A percentile compares a stretch with the other conserved stretches of the same genome.
phyloP scores from a whole-genome alignment of 805 yeast genomes.

The Candida sanyiensis region DNA sequence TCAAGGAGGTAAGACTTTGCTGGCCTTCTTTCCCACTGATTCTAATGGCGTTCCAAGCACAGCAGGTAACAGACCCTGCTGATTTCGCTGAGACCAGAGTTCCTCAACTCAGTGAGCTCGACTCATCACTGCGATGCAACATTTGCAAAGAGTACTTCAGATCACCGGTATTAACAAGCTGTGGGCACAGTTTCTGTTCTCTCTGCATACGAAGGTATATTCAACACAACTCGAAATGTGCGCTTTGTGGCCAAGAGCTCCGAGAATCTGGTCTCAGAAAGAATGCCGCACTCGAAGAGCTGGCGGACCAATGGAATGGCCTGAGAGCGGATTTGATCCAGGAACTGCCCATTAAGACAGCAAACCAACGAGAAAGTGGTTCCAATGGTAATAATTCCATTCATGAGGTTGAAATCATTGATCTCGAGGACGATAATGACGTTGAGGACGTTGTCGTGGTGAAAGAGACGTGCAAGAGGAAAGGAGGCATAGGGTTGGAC shows the following conservation, averaged over 20 bases:
- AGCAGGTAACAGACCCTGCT: slow-evolving; percentile 52
- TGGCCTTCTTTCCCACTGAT: too few relatives aligned
- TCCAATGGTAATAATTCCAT: neutral
- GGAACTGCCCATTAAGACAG: slow-evolving; percentile 16
- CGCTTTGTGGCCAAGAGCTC: slow-evolving; percentile 67
- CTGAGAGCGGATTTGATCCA: slow-evolving; percentile 37
- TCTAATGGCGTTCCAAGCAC: slow-evolving; percentile 1
- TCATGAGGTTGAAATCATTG: slow-evolving; percentile 8
- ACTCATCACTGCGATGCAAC: slow-evolving; percentile 71
- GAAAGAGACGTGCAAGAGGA: slow-evolving; percentile 23
- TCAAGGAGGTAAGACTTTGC: too few relatives aligned
- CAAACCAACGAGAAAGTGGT: neutral
- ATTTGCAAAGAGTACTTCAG: slow-evolving; percentile 78
- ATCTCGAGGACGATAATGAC: slow-evolving; percentile 19
- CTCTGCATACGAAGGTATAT: slow-evolving; percentile 74
- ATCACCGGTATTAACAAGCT: slow-evolving; percentile 78
- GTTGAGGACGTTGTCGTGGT: slow-evolving; percentile 29
- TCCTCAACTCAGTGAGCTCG: slow-evolving; percentile 57
- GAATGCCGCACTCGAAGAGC: slow-evolving; percentile 66
- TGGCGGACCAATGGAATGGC: slow-evolving; percentile 46
- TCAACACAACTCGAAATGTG: slow-evolving; percentile 58
- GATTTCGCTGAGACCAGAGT: slow-evolving; percentile 57
- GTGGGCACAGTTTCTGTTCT: slow-evolving; percentile 89
- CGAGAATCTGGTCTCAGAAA: slow-evolving; percentile 65
- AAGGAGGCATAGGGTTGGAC: slow-evolving; percentile 13